A percentile compares a stretch with the other conserved stretches of the same genome.
Evolutionary conservation across 176 grass and related monocot species (phyloP).

Genomic region (Triticum timopheevii): DNA sequence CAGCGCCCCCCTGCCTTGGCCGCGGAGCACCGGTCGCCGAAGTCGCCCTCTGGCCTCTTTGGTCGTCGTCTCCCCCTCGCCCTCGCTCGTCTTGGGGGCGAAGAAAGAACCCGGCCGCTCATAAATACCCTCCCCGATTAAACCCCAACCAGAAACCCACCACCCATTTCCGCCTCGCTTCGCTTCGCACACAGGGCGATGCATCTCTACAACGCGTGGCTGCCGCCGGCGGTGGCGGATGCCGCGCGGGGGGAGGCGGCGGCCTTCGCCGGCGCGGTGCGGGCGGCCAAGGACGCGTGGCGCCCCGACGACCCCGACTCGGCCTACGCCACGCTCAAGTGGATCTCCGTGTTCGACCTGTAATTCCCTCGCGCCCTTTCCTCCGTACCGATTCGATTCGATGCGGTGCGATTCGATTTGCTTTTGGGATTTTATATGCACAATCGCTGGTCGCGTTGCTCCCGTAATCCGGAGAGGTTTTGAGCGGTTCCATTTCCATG

Average conservation of each 20-base stretch:
- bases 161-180: background rate
- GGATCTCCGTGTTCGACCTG: conserved; percentile 91
- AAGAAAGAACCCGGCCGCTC: conserved; percentile 48
- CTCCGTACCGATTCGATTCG: background rate
- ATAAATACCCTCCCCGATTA: conserved; percentile 24
- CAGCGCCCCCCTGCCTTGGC: background rate
- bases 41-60: conserved; percentile 6
- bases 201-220: conserved; percentile 99
- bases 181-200: conserved; percentile 24
- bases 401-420: background rate
- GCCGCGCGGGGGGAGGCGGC: conserved; percentile 60
- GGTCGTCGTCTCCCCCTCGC: conserved; percentile 19
- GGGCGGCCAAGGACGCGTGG: conserved; percentile 60
- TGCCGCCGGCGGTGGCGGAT: conserved; percentile 66
- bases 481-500: background rate
- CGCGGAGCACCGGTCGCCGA: background rate
- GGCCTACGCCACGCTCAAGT: conserved; percentile 88
- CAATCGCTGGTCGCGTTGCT: background rate
- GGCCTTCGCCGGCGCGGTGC: conserved; percentile 59
- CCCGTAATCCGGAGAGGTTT: background rate
- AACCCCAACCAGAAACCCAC: conserved; percentile 18
- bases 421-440: background rate
- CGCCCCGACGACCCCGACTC: conserved; percentile 55
- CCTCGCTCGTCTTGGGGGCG: conserved; percentile 41
- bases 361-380: conserved; percentile 6